These are phyloP conservation scores for Gracilaria domingensis DNA, from an alignment of 23 red algal genomes.

Conservation along the genomic window DNA sequence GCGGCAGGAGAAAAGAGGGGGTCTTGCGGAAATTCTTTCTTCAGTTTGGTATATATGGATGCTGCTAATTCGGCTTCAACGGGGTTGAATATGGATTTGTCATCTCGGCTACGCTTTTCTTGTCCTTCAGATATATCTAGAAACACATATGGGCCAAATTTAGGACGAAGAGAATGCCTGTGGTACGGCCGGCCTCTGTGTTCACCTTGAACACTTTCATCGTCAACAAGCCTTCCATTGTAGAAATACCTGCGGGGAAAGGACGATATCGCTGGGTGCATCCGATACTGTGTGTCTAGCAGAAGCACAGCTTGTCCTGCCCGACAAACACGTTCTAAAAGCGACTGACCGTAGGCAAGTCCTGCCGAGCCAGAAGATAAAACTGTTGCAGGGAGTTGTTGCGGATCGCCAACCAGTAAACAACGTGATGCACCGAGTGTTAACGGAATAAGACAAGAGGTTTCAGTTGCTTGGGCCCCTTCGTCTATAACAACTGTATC, in stretches of 20 bases:
- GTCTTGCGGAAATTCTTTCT: slow-evolving; percentile 71
- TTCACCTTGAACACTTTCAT: slow-evolving; percentile 62
- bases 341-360: slow-evolving; percentile 75
- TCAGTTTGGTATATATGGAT: slow-evolving; percentile 68
- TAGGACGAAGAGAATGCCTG: slow-evolving; percentile 48
- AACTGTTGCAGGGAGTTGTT: slow-evolving; percentile 96
- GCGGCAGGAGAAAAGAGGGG: slow-evolving; percentile 60
- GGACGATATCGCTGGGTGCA: slow-evolving; percentile 94
- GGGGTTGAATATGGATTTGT: slow-evolving; percentile 70
- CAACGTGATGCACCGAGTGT: slow-evolving; percentile 76
- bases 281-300: slow-evolving; percentile 97
- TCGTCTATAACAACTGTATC: slow-evolving; percentile 91
- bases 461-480: slow-evolving; percentile 90
- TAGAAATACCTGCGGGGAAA: slow-evolving; percentile 96
- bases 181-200: slow-evolving; percentile 55
- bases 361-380: slow-evolving; percentile 68
- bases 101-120: slow-evolving; percentile 64
- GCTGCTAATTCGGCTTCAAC: slow-evolving; percentile 74
- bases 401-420: slow-evolving; percentile 93
- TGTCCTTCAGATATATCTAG: slow-evolving; percentile 72
- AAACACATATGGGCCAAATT: slow-evolving; percentile 87
- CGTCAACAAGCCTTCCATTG: slow-evolving; percentile 71
- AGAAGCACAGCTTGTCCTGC: slow-evolving; percentile 61
- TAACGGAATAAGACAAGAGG: slow-evolving; percentile 82
- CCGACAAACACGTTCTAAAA: slow-evolving; percentile 88